Base-by-base conservation (phyloP, 1,284 basidiomycete species). In the Cryptococcus jaspeensis region DNA sequence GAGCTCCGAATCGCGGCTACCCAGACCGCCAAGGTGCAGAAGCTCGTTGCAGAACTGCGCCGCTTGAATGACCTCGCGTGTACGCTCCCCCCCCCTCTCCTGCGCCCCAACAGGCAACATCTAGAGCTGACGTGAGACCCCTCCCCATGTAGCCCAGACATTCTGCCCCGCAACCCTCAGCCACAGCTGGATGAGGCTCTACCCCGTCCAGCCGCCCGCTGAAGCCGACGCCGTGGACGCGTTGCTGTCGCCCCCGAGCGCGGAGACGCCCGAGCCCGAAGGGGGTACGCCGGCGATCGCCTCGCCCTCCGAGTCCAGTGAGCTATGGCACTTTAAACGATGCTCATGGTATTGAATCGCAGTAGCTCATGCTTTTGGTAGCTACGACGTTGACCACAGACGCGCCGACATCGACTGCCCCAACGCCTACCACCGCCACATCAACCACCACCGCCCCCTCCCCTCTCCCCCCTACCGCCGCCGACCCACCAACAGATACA, bases 1-100 rank as follows among this genome's bases (percentile, higher is more conserved):
- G 90, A 88, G 68, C 78, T 93, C 5, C 88, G 90, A 4, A 87
- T 88, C 41, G 85, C 84, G 15, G 88, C 71, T 0, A 57, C 38
- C 11, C 65, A 70, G 16, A 59, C 66, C 6, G 60, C 57, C 0
- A 53, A 62, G 15, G 70, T 73, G 0, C 68, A 73, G 36, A 47
- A 57, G 5, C 44, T 75, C 20, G 57, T 71, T 15, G 60, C 60
- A 28, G 68, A 71, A 43, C 43, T 74, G 5, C 59, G 62, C 22
- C 50, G 62, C 12, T 41, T 63, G 23, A 53, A 45, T 12, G 63
- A 63, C 8, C 28, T 55, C 25, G 53, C 64, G 11, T 40, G 67
- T 66, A 44, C 55, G 67, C 49, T 40, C n/a, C 20, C 11, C 28
- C 13, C 12, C 23, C 16, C 37, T 12, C 13, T 18, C 22, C 15